Conservation (phyloP, 192 early-diverging fungal species). For the Entomortierella parvispora region DNA sequence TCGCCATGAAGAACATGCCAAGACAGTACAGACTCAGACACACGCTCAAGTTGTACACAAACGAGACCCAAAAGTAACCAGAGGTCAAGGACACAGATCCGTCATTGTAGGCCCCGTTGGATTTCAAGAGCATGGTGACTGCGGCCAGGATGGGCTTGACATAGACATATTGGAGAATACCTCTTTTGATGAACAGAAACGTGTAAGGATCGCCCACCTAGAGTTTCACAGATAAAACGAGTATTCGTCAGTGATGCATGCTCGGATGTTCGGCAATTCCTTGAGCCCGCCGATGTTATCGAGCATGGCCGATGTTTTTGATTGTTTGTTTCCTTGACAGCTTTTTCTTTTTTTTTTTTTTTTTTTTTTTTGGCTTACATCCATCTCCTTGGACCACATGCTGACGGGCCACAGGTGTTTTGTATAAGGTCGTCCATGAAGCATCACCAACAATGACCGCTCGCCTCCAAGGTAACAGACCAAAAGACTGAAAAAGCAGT, state of each 20-base stretch:
- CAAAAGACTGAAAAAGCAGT: conserved; percentile 91
- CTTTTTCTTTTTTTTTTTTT: too few species aligned
- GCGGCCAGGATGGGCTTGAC: conserved; percentile 85
- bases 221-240: too few species aligned
- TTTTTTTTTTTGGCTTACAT: conserved; percentile 46
- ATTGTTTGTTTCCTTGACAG: too few species aligned
- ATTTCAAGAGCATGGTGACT: conserved; percentile 83
- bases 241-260: too few species aligned
- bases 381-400: conserved; percentile 75
- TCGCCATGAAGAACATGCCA: conserved; percentile 86
- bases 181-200: conserved; percentile 86
- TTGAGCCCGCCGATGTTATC: too few species aligned
- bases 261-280: too few species aligned
- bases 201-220: conserved; percentile 84
- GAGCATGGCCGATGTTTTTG: too few species aligned
- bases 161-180: conserved; percentile 94
- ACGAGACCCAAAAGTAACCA: conserved; percentile 82
- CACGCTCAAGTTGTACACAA: conserved; percentile 89
- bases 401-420: conserved; percentile 87
- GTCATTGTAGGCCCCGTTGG: conserved; percentile 77
- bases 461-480: conserved; percentile 93
- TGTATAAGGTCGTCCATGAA: conserved; percentile 80
- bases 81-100: conserved; percentile 74
- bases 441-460: conserved; percentile 79
- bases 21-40: conserved; percentile 86